These are phyloP conservation scores for Erigeron canadensis DNA, from an alignment of 129 eudicot species.

Conservation along the genomic window DNA sequence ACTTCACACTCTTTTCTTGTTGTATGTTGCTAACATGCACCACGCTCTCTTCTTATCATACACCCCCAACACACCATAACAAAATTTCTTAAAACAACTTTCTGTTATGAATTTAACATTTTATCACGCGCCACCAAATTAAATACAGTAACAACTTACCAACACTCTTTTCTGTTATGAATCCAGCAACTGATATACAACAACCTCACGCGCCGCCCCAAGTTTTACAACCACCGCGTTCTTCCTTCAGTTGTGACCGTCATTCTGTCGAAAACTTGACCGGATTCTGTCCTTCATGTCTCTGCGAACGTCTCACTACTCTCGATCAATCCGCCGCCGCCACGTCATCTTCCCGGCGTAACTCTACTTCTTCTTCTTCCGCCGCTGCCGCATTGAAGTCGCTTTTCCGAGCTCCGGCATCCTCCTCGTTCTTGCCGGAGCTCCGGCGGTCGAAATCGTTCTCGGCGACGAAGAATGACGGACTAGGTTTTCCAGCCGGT, in stretches of 20 bases:
- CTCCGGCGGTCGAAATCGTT: constrained; percentile 75
- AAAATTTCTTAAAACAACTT: constrained; percentile 2
- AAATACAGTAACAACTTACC: background rate
- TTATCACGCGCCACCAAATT: background rate
- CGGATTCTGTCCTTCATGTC: constrained; percentile 84
- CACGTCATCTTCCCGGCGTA: constrained; percentile 52
- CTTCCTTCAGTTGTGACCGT: constrained; percentile 80
- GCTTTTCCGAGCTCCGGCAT: constrained; percentile 1
- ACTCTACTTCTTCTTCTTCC: constrained; percentile 55
- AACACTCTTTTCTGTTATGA: constrained; percentile 36
- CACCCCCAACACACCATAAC: background rate
- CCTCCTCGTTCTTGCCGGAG: constrained; percentile 55
- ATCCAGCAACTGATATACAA: constrained; percentile 49
- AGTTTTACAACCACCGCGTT: constrained; percentile 61
- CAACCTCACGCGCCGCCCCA: constrained; percentile 52
- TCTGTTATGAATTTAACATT: background rate
- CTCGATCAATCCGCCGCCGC: constrained; percentile 55
- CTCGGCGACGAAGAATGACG: constrained; percentile 78
- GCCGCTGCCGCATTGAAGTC: constrained; percentile 39
- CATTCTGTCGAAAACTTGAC: constrained; percentile 80
- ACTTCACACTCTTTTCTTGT: background rate
- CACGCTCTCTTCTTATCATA: background rate
- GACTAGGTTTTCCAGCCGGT: constrained; percentile 37
- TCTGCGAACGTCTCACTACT: constrained; percentile 81
- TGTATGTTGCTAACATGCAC: constrained; percentile 40